A percentile compares a stretch with the other conserved stretches of the same genome.
Conservation (phyloP, 768 basidiomycete species). For the Podaxis sp. region DNA sequence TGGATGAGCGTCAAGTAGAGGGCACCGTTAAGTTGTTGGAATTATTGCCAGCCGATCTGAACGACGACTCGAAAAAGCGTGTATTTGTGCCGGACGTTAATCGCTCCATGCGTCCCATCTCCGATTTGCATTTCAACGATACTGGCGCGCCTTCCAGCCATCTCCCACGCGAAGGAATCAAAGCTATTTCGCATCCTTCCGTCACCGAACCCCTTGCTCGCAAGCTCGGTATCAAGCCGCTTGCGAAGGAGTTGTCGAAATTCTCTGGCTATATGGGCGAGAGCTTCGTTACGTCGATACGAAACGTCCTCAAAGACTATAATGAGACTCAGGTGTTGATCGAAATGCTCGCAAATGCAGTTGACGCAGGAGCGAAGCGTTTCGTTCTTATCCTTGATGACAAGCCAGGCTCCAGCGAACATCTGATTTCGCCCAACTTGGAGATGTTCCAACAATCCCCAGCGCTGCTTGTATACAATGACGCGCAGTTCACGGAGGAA, state of each 20-base stretch:
- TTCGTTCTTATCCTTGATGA: constrained; percentile 43
- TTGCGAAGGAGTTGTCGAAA: constrained; percentile 23
- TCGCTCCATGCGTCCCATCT: constrained; percentile 27
- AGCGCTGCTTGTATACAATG: constrained; percentile 45
- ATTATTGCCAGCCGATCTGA: background rate
- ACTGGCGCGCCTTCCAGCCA: constrained; percentile 31
- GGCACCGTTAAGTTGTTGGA: constrained; percentile 3
- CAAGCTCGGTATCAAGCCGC: constrained; percentile 32
- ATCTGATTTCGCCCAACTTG: constrained; percentile 36
- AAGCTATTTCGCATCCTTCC: constrained; percentile 29
- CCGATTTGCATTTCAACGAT: constrained; percentile 40
- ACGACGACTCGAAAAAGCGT: constrained; percentile 20
- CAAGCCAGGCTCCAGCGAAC: constrained; percentile 11
- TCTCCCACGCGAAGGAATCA: constrained; percentile 17
- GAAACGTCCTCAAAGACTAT: constrained; percentile 41
- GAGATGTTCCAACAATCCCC: constrained; percentile 33
- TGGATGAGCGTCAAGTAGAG: background rate
- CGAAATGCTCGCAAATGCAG: constrained; percentile 57
- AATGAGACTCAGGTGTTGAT: constrained; percentile 40
- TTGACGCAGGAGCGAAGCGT: constrained; percentile 44
- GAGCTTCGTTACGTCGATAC: constrained; percentile 41
- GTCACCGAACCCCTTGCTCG: constrained; percentile 33
- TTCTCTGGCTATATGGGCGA: constrained; percentile 43
- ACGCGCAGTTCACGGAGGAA: constrained; percentile 36
- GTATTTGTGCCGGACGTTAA: constrained; percentile 36